Conservation (phyloP, 2,329 filamentous ascomycete species). For the Cladophialophora chaetospira region DNA sequence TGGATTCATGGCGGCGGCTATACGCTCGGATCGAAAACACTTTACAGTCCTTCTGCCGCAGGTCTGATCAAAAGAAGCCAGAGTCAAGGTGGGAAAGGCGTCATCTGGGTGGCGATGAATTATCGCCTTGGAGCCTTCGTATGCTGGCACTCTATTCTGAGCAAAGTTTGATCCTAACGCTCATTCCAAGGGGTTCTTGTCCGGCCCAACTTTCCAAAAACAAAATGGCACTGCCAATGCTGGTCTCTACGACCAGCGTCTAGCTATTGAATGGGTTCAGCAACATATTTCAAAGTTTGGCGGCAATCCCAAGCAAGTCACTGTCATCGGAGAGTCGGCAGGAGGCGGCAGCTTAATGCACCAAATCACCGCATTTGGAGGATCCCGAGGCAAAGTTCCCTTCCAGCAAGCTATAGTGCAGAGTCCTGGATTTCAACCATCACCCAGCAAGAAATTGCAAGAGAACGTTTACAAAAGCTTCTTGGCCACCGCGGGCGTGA, state of each 20-base stretch:
- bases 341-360: slow-evolving; percentile 58
- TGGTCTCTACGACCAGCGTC: slow-evolving; percentile 56
- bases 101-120: slow-evolving; percentile 52
- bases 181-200: slow-evolving; percentile 42
- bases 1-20: slow-evolving; percentile 54
- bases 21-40: slow-evolving; percentile 43
- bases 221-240: slow-evolving; percentile 49
- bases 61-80: slow-evolving; percentile 47
- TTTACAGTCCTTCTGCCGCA: slow-evolving; percentile 38
- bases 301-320: slow-evolving; percentile 53
- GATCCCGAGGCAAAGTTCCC: slow-evolving; percentile 34
- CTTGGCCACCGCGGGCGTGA: slow-evolving; percentile 45
- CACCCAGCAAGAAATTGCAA: slow-evolving; percentile 39
- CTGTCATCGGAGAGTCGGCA: slow-evolving; percentile 55
- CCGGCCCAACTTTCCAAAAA: slow-evolving; percentile 46
- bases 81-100: slow-evolving; percentile 40
- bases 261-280: slow-evolving; percentile 58
- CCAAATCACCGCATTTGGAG: slow-evolving; percentile 57
- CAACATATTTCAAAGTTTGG: slow-evolving; percentile 58
- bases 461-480: slow-evolving; percentile 45
- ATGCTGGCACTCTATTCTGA: background rate
- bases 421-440: slow-evolving; percentile 47
- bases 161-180: background rate
- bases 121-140: slow-evolving; percentile 52
- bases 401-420: slow-evolving; percentile 48